Conservation (phyloP, 805 yeast genomes). For the Ogataea trehaloabstinens region DNA sequence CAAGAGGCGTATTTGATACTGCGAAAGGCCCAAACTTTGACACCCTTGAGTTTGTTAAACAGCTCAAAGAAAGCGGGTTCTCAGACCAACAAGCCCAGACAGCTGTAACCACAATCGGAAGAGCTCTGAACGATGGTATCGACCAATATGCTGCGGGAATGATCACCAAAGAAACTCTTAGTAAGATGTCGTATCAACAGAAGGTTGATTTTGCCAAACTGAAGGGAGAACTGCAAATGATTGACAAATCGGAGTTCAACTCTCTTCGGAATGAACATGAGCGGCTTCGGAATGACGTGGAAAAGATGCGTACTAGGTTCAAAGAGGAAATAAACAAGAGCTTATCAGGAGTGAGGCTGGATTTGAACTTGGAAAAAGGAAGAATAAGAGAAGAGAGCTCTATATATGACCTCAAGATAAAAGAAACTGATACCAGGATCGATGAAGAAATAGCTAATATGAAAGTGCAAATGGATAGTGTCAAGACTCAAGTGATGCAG, state of each 20-base stretch:
- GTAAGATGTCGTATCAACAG: conserved; percentile 88
- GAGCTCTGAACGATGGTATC: conserved; percentile 79
- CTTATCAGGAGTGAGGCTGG: conserved; percentile 86
- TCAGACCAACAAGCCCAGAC: conserved; percentile 73
- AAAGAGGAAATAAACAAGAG: conserved; percentile 90
- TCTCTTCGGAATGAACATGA: conserved; percentile 85
- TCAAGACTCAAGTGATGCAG: conserved; percentile 95
- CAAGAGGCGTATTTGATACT: too few relatives aligned
- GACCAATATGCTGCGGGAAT: conserved; percentile 69
- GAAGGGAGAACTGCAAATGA: conserved; percentile 84
- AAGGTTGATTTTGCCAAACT: conserved; percentile 95
- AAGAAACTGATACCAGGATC: conserved; percentile 90
- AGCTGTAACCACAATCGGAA: conserved; percentile 68
- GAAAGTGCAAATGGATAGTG: conserved; percentile 92
- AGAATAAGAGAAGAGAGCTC: conserved; percentile 92
- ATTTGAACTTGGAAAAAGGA: conserved; percentile 90
- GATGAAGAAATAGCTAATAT: conserved; percentile 94
- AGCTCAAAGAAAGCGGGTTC: conserved; percentile 65
- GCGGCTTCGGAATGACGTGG: conserved; percentile 76
- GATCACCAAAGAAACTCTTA: conserved; percentile 81
- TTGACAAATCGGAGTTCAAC: conserved; percentile 83
- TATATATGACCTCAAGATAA: conserved; percentile 87
- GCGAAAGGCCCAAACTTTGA: conserved; percentile 52
- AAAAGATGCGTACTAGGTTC: conserved; percentile 77
- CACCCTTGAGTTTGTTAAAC: conserved; percentile 69